Conservation (phyloP, 306 rosid genomes). For the Alnus glutinosa region DNA sequence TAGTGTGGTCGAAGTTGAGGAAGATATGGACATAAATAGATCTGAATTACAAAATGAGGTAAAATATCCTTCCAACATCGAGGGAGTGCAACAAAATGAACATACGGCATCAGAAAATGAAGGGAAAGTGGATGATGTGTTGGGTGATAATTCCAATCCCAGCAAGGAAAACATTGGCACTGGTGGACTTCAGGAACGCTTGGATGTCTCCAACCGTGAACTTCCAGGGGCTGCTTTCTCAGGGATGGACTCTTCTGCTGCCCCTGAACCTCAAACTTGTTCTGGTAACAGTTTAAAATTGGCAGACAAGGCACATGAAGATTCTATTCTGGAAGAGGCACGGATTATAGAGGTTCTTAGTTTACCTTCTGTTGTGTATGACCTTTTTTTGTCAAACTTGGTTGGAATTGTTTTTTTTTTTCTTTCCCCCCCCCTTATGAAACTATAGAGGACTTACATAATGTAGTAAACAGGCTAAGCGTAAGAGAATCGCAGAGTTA, state of each 20-base stretch:
- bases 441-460: slow-evolving; percentile 32
- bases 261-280: slow-evolving; percentile 45
- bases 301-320: slow-evolving; percentile 76
- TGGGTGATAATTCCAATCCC: slow-evolving; percentile 44
- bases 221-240: slow-evolving; percentile 38
- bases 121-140: slow-evolving; percentile 40
- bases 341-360: slow-evolving; percentile 70
- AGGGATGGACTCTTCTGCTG: slow-evolving; percentile 42
- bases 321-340: slow-evolving; percentile 92
- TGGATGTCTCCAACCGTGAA: slow-evolving; percentile 39
- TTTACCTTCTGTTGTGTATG: slow-evolving; percentile 29
- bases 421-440: slow-evolving; percentile 6
- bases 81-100: slow-evolving; percentile 50
- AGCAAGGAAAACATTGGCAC: slow-evolving; percentile 36
- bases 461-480: slow-evolving; percentile 68
- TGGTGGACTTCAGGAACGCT: slow-evolving; percentile 36
- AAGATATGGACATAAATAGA: slow-evolving; percentile 33
- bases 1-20: slow-evolving; percentile 43
- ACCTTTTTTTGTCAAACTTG: slow-evolving; percentile 21
- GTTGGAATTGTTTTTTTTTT: slow-evolving; percentile 5
- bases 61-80: slow-evolving; percentile 40
- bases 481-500: slow-evolving; percentile 86
- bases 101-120: slow-evolving; percentile 40
- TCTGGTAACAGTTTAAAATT: slow-evolving; percentile 44
- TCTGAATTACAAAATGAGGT: slow-evolving; percentile 45